These are phyloP conservation scores for Aplosporella prunicola DNA, from an alignment of 2,329 filamentous ascomycete species.

Conservation along the genomic window DNA sequence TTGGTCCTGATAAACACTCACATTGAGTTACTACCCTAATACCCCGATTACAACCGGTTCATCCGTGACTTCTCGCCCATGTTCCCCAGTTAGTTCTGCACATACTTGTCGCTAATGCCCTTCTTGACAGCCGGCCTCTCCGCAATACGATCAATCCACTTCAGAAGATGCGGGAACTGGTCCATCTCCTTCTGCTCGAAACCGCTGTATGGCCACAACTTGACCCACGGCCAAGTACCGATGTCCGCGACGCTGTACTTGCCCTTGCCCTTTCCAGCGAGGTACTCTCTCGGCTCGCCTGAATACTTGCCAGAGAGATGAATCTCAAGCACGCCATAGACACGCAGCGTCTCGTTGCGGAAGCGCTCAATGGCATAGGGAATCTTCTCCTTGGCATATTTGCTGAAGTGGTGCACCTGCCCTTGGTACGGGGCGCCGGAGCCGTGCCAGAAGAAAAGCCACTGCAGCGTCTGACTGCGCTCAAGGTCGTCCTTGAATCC, in stretches of 20 bases:
- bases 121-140: conserved; percentile 39
- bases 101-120: conserved; percentile 20
- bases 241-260: conserved; percentile 47
- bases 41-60: no score
- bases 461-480: conserved; percentile 40
- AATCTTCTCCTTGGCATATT: conserved; percentile 23
- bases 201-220: conserved; percentile 34
- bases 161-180: conserved; percentile 41
- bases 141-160: conserved; percentile 46
- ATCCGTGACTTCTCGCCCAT: no score
- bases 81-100: conserved; percentile 6
- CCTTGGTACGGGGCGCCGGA: conserved; percentile 32
- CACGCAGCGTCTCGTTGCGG: conserved; percentile 42
- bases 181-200: conserved; percentile 41
- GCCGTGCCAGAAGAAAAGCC: conserved; percentile 48
- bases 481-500: conserved; percentile 45
- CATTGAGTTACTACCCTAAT: no score
- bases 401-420: conserved; percentile 38
- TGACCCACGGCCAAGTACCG: conserved; percentile 44
- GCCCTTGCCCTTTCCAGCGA: conserved; percentile 45
- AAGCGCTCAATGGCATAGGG: conserved; percentile 29
- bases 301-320: conserved; percentile 44
- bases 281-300: conserved; percentile 40
- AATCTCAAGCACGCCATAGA: conserved; percentile 48
- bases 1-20: no score